A percentile compares a stretch with the other conserved stretches of the same genome.
Evolutionary conservation across 2,329 filamentous ascomycete species (phyloP).

Genomic region (Venturia effusa): DNA sequence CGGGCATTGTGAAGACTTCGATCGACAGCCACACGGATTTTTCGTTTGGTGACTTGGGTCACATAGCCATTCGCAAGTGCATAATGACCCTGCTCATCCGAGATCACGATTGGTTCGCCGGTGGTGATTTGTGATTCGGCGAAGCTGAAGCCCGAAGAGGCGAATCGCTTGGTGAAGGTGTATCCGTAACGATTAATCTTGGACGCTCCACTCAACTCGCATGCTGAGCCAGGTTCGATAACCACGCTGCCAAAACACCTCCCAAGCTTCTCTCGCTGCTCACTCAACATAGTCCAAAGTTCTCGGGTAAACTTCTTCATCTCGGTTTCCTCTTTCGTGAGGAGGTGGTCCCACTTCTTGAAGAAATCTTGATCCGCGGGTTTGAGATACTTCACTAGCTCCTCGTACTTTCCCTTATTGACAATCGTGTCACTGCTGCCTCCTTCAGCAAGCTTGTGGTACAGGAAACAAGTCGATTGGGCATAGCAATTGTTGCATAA

Average conservation of each 20-base stretch:
- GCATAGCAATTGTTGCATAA: conserved; percentile 84
- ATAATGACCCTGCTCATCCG: conserved; percentile 90
- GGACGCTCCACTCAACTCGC: conserved; percentile 55
- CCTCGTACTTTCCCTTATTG: conserved; percentile 71
- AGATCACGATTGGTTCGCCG: conserved; percentile 92
- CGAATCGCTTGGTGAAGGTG: conserved; percentile 63
- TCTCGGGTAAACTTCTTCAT: conserved; percentile 78
- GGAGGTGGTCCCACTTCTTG: conserved; percentile 81
- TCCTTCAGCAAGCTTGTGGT: conserved; percentile 80
- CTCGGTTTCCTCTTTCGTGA: conserved; percentile 91
- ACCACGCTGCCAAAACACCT: conserved; percentile 84
- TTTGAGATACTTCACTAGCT: conserved; percentile 67
- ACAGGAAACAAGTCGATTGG: conserved; percentile 81
- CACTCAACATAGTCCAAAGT: conserved; percentile 91
- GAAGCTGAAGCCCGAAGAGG: conserved; percentile 62
- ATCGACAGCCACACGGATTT: conserved; percentile 83
- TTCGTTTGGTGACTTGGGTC: conserved; percentile 59
- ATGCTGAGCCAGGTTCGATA: conserved; percentile 65
- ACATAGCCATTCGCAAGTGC: conserved; percentile 89
- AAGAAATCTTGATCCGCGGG: conserved; percentile 72
- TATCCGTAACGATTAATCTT: conserved; percentile 93
- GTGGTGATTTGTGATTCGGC: conserved; percentile 77
- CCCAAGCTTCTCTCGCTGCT: conserved; percentile 75
- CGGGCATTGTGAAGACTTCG: conserved; percentile 79
- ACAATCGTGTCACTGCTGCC: conserved; percentile 74